Evolutionary conservation across 176 grass and related monocot genomes (phyloP).

Genomic region (Oropetium thomaeum): DNA sequence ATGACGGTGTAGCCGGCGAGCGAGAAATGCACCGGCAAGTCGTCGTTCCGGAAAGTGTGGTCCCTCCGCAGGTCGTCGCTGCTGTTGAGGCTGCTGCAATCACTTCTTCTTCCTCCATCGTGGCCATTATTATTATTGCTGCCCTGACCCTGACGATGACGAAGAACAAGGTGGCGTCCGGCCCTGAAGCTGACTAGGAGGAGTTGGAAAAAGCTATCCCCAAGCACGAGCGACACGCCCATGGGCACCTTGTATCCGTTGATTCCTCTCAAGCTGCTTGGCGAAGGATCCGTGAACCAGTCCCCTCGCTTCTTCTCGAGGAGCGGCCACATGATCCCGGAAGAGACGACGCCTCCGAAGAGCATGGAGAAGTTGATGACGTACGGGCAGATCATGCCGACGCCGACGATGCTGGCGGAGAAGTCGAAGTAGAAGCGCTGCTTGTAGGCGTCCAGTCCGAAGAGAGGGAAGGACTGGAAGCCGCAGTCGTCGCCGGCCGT

Average conservation of each 20-base stretch:
- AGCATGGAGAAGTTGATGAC: conserved; percentile 50
- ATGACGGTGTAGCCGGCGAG: conserved; percentile 12
- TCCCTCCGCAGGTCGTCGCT: conserved; percentile 31
- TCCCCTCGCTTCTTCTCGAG: conserved; percentile 33
- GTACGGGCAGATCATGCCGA: conserved; percentile 57
- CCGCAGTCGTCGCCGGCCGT: conserved; percentile 44
- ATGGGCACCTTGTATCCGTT: conserved; percentile 53
- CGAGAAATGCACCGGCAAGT: not conserved
- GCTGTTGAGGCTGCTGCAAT: too few species aligned
- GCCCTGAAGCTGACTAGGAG: conserved; percentile 20
- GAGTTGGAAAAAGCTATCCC: conserved; percentile 46
- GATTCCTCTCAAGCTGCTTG: conserved; percentile 40
- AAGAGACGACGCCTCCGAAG: conserved; percentile 26
- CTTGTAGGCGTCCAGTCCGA: conserved; percentile 44
- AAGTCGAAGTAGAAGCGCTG: conserved; percentile 57
- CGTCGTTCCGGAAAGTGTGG: conserved; percentile 1
- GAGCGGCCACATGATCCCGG: conserved; percentile 36
- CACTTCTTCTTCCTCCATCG: too few species aligned
- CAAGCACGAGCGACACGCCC: conserved; percentile 51
- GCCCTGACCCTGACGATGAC: too few species aligned
- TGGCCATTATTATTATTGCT: too few species aligned
- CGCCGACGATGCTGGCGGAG: conserved; percentile 42
- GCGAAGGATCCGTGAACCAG: conserved; percentile 38
- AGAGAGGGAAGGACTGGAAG: conserved; percentile 46
- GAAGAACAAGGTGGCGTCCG: not conserved